Percentiles rank a stretch among this genome's conserved stretches.
Conservation (phyloP, 306 rosid species). For the Vigna trinervia region DNA sequence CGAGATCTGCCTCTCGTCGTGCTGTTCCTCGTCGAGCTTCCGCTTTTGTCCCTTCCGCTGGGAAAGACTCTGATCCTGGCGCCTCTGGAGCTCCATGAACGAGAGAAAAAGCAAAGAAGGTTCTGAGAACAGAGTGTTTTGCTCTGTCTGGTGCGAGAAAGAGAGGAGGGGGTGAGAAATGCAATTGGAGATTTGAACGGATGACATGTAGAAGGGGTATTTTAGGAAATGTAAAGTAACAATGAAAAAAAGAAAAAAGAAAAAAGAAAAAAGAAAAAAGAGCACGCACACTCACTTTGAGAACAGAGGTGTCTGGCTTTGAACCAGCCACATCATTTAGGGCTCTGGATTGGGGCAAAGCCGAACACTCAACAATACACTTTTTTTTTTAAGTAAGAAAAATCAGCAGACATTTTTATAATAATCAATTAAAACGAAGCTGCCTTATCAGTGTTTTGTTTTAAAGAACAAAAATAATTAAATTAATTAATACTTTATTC, state of each 20-base stretch:
- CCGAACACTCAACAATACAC: too few relatives aligned
- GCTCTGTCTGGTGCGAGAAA: slow-evolving; percentile 27
- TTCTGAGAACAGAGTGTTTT: slow-evolving; percentile 43
- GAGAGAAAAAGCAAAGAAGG: slow-evolving; percentile 42
- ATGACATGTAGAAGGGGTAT: slow-evolving; percentile 51
- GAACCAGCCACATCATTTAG: slow-evolving; percentile 45
- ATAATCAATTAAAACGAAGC: too few relatives aligned
- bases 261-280: neutral
- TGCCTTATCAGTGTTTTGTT: too few relatives aligned
- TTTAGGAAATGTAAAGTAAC: neutral
- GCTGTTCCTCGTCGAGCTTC: slow-evolving; percentile 79
- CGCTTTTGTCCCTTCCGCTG: slow-evolving; percentile 96
- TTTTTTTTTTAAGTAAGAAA: too few relatives aligned
- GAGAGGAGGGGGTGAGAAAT: slow-evolving; percentile 45
- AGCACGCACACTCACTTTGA: slow-evolving; percentile 5
- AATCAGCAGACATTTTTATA: neutral
- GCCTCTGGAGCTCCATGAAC: slow-evolving; percentile 77
- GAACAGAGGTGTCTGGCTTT: slow-evolving; percentile 31
- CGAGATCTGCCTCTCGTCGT: slow-evolving; percentile 71
- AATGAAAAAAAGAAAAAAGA: neutral
- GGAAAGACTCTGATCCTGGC: slow-evolving; percentile 67
- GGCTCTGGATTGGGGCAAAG: neutral
- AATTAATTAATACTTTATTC: too few relatives aligned
- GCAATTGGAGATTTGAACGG: slow-evolving; percentile 50
- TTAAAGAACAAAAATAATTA: too few relatives aligned